Base-by-base conservation (phyloP, 768 basidiomycete genomes). In the Mycena crocata region DNA sequence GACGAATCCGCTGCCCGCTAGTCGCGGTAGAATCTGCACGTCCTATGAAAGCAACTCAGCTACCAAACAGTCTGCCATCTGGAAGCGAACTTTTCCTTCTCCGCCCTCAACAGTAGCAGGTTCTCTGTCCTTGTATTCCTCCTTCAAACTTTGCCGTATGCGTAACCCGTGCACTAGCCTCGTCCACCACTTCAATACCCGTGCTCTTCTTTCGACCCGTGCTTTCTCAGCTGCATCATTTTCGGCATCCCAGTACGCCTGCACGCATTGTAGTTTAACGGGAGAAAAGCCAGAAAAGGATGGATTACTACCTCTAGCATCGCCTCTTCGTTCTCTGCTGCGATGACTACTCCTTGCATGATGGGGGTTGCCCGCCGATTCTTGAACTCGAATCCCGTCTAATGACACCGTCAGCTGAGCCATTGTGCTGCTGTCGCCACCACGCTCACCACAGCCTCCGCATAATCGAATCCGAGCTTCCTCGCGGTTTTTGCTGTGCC, bases 301-400 rank as follows among this genome's bases (percentile, higher is more conserved):
- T 54, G 30, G 62, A 58, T 42, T 76, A 84, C 56, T 75, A 93
- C 96, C 82, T 97, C 93, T 30, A 96, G 78, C 19, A 98, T 74
- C 5, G 84, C 76, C 1, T 82, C 80, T 75, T 95, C 92, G 69
- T 94, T 88, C 77, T 96, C 95, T 40, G 84, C 84, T 19, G 96
- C 94, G 30, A 95, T 84, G 30, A 99, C 95, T 3, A 99, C 85
- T 14, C 97, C 97, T 57, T 90, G 87, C 34, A 97, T 81, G 64
- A 94, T 82, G 5, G 97, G 97, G 64, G 88, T 88, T 0, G 98
- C 97, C 55, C 92, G 87, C 34, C 93, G 90, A 77, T 96, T 96
- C 75, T 90, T 94, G 82, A 99, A 99, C 78, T 98, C 97, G 77
- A 99, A 99, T 17, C 96, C 93, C 62, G 90, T 95, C 96, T 98